phyloP scores from a whole-genome alignment of 176 grass and related monocot genomes.

The Ampelocalamus luodianensis region DNA sequence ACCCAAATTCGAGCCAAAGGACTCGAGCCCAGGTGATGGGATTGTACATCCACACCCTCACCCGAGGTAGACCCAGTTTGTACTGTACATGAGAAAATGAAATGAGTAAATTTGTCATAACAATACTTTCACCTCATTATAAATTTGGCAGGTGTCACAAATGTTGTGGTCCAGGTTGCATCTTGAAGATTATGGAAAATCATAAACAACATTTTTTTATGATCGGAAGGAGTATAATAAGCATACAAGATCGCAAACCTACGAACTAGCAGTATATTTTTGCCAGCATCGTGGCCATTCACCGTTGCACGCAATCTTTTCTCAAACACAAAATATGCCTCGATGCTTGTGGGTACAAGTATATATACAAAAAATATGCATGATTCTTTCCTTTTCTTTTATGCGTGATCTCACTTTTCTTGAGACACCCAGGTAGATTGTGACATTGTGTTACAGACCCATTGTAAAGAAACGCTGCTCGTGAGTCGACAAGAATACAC shows the following conservation, averaged over 20 bases:
- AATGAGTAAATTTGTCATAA: neutral
- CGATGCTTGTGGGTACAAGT: neutral
- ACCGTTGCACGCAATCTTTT: neutral
- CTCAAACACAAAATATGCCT: conserved; percentile 37
- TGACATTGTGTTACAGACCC: conserved; percentile 16
- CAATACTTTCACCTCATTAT: neutral
- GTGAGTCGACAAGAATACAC: neutral
- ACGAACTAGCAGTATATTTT: neutral
- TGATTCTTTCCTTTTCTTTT: conserved; percentile 18
- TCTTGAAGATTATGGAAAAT: neutral
- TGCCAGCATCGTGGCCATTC: neutral
- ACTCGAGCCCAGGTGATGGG: no score
- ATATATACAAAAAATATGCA: neutral
- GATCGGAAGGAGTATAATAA: neutral
- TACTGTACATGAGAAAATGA: neutral
- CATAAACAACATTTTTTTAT: neutral
- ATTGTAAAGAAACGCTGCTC: conserved; percentile 32
- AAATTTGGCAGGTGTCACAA: neutral
- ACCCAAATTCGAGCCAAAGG: no score
- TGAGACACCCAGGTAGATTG: conserved; percentile 21
- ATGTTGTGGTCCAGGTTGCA: neutral
- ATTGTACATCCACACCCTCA: no score
- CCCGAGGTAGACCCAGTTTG: no score
- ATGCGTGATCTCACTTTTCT: neutral
- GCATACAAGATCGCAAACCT: neutral